Conservation (phyloP, 768 basidiomycete genomes). For the Mrakia frigida region DNA sequence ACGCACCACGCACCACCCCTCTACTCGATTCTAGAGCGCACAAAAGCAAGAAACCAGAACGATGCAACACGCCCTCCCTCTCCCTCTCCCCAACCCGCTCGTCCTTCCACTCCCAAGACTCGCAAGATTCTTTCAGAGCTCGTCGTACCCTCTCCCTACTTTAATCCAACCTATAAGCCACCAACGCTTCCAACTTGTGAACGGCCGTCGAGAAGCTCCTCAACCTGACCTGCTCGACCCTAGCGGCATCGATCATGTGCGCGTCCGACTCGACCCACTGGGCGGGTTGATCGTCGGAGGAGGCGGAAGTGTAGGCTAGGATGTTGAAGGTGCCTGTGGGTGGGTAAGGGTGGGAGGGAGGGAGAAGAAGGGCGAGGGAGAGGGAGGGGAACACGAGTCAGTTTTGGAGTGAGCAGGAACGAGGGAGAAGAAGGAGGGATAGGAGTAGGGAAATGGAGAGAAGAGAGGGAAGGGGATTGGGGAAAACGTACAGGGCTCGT, state of each 20-base stretch:
- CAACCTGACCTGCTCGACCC: conserved; percentile 69
- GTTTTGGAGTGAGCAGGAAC: background rate
- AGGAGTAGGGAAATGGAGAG: background rate
- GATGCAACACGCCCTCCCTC: background rate
- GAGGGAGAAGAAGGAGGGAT: background rate
- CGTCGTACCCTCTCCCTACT: background rate
- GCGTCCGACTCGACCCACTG: conserved; percentile 97
- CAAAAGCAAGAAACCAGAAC: background rate
- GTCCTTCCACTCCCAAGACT: no score
- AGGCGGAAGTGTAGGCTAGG: conserved; percentile 74
- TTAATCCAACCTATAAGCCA: conserved; percentile 59
- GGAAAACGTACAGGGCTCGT: conserved; percentile 57
- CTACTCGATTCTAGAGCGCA: background rate
- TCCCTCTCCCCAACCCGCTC: background rate
- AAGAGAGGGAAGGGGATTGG: conserved; percentile 35
- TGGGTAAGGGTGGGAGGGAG: background rate
- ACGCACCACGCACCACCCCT: no score
- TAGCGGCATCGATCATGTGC: conserved; percentile 82
- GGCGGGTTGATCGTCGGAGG: conserved; percentile 75
- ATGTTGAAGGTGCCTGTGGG: conserved; percentile 79
- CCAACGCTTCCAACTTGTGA: conserved; percentile 97
- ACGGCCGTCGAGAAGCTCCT: conserved; percentile 94
- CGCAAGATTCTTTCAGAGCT: no score
- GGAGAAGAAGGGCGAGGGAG: background rate
- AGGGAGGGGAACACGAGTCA: no score